Base-by-base conservation (phyloP, 1,284 basidiomycete genomes). In the Phellinidium pouzarii region DNA sequence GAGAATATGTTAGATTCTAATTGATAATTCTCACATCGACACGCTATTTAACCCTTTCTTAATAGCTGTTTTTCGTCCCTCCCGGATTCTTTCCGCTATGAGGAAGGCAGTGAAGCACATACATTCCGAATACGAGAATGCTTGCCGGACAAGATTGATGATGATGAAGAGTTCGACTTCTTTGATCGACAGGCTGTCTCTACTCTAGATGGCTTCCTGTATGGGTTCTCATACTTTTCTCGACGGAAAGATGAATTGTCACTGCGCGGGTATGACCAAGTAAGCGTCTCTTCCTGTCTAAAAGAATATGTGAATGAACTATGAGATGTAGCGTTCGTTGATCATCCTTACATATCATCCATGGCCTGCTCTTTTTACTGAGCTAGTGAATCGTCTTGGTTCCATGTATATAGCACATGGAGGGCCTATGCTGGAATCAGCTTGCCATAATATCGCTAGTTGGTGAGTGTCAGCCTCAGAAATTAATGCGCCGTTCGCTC, bases 11-110 rank as follows among this genome's bases (percentile, higher is more conserved):
- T 37, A 62, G 87, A 75, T 8, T 23, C n/a, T 14, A 34, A 31
- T 37, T 44, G 50, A 36, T 25, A 27, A 46, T 1, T 12, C 26
- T 42, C 27, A 36, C 20, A 37, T 42, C 38, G 44, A 37, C 45
- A 55, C 8, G 54, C 27, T 34, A 53, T 42, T n/a, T 51, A 20
- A 65, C n/a, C 50, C 31, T 54, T 2, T 25, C 27, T 54, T 19
- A 42, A 53, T 55, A 94, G 93, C 52, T 92, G 94, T 4, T 98
- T 98, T 69, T 93, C 91, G 0, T 84, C 92, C 0, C 94, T 99
- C 63, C 95, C 95, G 0, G 94, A 97, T 63, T 94, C 91, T 0
- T 71, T 83, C 0, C 82, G 90, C 50, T 90, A 90, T 55, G 82
- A 87, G 46, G 75, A 91, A 67, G 80, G 87, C 7, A 79, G 79